Evolutionary conservation across 306 rosid species (phyloP), one percentile per base, ranked within the genome.

Genomic region (Erythrophleum fordii): DNA sequence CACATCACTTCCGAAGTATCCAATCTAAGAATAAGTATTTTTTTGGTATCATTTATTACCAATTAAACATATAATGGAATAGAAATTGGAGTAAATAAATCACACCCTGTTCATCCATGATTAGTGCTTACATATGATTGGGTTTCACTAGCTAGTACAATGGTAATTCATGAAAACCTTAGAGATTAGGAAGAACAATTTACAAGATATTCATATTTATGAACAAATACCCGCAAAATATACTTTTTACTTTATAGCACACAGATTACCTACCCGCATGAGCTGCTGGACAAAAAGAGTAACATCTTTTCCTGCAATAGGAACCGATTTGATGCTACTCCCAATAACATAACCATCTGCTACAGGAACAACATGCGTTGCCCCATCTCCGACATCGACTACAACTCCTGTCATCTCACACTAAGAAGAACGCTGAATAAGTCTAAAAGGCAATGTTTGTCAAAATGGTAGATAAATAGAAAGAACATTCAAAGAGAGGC

Each of bases 341-440:
- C 99, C 99, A 80, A 96, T 96, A 56, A 96, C 99, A 84, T 93
- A 96, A 80, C 98, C 99, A 83, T 96, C 99, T 18, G 99, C 99
- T 83, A 96, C 98, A 53, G 99, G 99, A 69, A 96, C 99, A 81
- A 96, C 88, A 87, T 90, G 98, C 34, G 97, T 82, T 58, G 98
- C 92, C 76, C 99, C 99, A 69, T 96, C 99, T 87, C 99, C 99
- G 52, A 93, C 72, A 85, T 96, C 99, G 70, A 96, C 97, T 34
- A 96, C 99, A 78, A 96, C 98, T 84, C 99, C 99, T 87, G 99
- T 96, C 99, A 96, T 96, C 98, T 96, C 98, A 81, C 99, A 93
- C 99, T 96, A 84, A 78, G 82, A 86, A 86, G 69, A 88, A 86
- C 31, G 74, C 78, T 80, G 78, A 52, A 84, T 96, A 91, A 90